Evolutionary conservation across 169 alveolate genomes (phyloP), one percentile per base, ranked within the genome.

Genomic region (Toxoplasma gondii): DNA sequence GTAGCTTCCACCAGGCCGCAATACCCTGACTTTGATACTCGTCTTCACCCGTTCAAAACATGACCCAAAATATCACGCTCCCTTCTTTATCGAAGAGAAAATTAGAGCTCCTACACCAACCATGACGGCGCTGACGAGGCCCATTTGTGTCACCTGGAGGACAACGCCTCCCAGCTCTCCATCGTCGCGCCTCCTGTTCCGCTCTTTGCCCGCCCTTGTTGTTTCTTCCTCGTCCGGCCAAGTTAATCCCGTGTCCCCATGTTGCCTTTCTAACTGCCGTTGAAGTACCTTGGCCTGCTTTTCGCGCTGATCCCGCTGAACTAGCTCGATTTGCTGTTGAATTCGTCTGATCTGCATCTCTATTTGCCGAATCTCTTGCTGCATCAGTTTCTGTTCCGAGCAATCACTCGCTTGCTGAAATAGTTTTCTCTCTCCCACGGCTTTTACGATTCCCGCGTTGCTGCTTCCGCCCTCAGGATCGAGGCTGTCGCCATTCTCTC

Each of bases 101-200:
- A 82, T 38, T 39, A 82, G 54, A 10, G 88, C 88, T 12, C 88
- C 64, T 24, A 82, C 88, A 10, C 88, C 88, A 29, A 82, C 88
- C 45, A 43, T 43, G 67, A 82, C 88, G 19, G 88, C 88, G 27
- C 67, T 41, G 36, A 82, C 64, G 31, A 82, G 64, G 64, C 88
- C 88, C 69, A 44, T 44, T n/a, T 82, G 88, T 9, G 67, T 38
- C 67, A 82, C 34, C 88, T 82, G 88, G 27, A 64, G 78, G 12
- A 64, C 78, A 64, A 64, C 78, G 36, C 78, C 78, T 10, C 78
- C 78, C 36, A 64, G 78, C 78, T 64, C 78, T 64, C 78, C 78
- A 19, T 64, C 78, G 78, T 31, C 78, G 78, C 78, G 34, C 9
- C 78, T 10, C 5, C n/a, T 64, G 78, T 24, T 29, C 12, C 17